phyloP scores from a whole-genome alignment of 2,329 filamentous ascomycete genomes.

The Fusarium avenaceum region DNA sequence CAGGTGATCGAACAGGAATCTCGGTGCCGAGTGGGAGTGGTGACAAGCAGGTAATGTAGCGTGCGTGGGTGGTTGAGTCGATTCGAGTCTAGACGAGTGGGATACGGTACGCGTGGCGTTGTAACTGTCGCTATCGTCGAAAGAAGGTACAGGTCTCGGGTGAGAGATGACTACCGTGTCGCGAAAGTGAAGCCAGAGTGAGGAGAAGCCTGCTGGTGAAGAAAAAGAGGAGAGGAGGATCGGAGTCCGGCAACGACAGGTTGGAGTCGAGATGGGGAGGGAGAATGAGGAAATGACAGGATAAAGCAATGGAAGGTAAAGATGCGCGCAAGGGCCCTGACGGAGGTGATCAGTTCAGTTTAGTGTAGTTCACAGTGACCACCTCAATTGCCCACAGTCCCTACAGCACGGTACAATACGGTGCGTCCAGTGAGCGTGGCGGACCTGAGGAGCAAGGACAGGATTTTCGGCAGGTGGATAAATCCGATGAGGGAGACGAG shows the following conservation, averaged over 20 bases:
- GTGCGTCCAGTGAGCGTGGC: background rate
- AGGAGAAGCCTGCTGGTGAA: conserved; percentile 2
- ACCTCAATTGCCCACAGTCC: background rate
- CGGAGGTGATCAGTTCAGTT: background rate
- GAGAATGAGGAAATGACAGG: conserved; percentile 7
- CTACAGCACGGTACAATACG: background rate
- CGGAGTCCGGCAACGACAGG: conserved; percentile 36
- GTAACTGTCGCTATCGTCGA: conserved; percentile 28
- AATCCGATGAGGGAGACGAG: background rate
- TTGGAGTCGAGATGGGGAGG: conserved; percentile 26
- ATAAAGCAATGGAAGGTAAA: conserved; percentile 25
- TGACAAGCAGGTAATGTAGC: conserved; percentile 24
- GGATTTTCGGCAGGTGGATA: conserved; percentile 40
- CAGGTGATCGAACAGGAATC: conserved; percentile 16
- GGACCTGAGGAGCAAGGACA: conserved; percentile 6
- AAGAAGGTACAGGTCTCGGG: conserved; percentile 3
- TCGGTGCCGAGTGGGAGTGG: conserved; percentile 14
- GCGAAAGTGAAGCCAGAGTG: conserved; percentile 9
- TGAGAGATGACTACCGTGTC: conserved; percentile 3
- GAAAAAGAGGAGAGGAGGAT: conserved; percentile 13
- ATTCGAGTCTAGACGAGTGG: conserved; percentile 18
- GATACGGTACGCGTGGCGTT: conserved; percentile 37
- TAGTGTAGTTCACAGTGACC: background rate
- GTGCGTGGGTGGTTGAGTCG: conserved; percentile 27
- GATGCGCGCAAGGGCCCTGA: conserved; percentile 27